Percentiles rank a stretch among this genome's conserved stretches.
These are phyloP conservation scores for Geotrichum fermentans DNA, from an alignment of 1,139 yeast genomes.

Conservation along the genomic window DNA sequence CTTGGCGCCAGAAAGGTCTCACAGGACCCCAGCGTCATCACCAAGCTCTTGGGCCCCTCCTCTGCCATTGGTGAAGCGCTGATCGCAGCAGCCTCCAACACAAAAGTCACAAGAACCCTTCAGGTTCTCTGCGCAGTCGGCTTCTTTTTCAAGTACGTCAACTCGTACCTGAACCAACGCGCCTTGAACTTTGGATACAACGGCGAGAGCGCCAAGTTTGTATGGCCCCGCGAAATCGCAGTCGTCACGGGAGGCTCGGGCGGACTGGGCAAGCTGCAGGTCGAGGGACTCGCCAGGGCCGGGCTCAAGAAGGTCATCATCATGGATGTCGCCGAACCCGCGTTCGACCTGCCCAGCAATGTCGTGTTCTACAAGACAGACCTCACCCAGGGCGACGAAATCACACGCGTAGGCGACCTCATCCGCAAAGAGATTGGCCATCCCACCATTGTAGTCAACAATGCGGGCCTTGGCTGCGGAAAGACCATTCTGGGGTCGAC, in stretches of 20 bases:
- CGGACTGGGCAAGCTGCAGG: slow-evolving; percentile 17
- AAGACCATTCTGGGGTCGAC: slow-evolving; percentile 48
- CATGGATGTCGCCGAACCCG: slow-evolving; percentile 15
- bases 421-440: slow-evolving; percentile 46
- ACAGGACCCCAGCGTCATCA: slow-evolving; percentile 2
- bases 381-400: slow-evolving; percentile 41
- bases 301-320: slow-evolving; percentile 15
- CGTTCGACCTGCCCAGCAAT: slow-evolving; percentile 8
- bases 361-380: slow-evolving; percentile 33
- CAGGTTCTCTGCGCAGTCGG: slow-evolving; percentile 6
- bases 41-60: neutral
- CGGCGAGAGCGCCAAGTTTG: slow-evolving; percentile 5
- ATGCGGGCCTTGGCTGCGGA: slow-evolving; percentile 66
- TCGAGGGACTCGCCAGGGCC: slow-evolving; percentile 12
- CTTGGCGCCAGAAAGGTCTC: slow-evolving; percentile 1
- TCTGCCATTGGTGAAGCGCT: neutral
- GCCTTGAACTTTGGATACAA: slow-evolving; percentile 15
- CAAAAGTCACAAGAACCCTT: neutral
- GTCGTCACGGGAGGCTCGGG: slow-evolving; percentile 22
- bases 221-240: slow-evolving; percentile 15
- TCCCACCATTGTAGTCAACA: slow-evolving; percentile 60
- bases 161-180: slow-evolving; percentile 11
- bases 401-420: slow-evolving; percentile 34
- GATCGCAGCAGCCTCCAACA: slow-evolving; percentile 1
- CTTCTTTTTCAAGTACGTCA: slow-evolving; percentile 7